Base-by-base conservation (phyloP, 805 yeast species). In the Saturnispora bothae region DNA sequence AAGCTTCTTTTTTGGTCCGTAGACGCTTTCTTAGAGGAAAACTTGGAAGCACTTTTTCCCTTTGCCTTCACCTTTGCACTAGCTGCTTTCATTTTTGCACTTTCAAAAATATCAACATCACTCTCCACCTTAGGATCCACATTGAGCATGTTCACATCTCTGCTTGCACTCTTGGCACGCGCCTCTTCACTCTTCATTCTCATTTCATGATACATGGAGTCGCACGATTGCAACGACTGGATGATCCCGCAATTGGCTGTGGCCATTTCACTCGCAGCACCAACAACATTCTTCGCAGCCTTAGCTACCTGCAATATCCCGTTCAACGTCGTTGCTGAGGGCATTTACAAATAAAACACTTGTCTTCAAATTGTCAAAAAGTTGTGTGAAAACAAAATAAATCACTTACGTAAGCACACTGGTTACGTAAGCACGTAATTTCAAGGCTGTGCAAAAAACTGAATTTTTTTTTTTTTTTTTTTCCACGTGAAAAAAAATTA, bases 11-110 rank as follows among this genome's bases (percentile, higher is more conserved):
- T 22, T 22, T 22, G 25, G 25, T 22, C 25, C n/a, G n/a, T n/a
- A n/a, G n/a, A n/a, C n/a, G n/a, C n/a, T n/a, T n/a, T n/a, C n/a
- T n/a, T n/a, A n/a, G n/a, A n/a, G n/a, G n/a, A n/a, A n/a, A n/a
- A n/a, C 10, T 22, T 22, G 7, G 25, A 22, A 10, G 10, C 10
- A 7, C 10, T 10, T 8, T 22, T 7, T 10, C 12, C 12, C 15
- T 10, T 18, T 25, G 19, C 10, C 25, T 23, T 4, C 14, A 12
- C 27, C 21, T 29, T 35, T 33, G 39, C 46, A 12, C 31, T 23
- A n/a, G 41, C 43, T 2, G 64, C 50, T 43, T 59, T 60, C 14
- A 50, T 47, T 27, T 49, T 50, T 2, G 66, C 65, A n/a, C 53
- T 39, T 36, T 49, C 52, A 31, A 50, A 61, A 29, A 61, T 53